phyloP scores from a whole-genome alignment of 306 rosid species.

The Urtica urens region DNA sequence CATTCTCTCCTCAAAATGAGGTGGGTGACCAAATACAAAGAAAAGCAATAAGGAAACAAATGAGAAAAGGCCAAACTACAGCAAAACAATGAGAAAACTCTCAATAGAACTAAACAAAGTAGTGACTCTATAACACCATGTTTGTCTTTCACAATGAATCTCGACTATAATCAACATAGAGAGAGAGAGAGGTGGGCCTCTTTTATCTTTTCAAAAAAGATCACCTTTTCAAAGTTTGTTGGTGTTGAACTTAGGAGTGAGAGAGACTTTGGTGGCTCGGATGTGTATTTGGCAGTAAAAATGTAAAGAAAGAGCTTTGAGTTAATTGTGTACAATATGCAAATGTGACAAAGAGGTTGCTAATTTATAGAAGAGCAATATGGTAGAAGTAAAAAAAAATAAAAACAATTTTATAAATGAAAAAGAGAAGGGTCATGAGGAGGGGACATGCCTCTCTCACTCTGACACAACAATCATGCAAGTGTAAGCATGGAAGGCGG shows the following conservation, averaged over 20 bases:
- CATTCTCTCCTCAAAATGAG: slow-evolving; percentile 35
- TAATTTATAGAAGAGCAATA: slow-evolving; percentile 64
- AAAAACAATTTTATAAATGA: neutral
- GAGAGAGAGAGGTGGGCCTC: slow-evolving; percentile 29
- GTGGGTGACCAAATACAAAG: slow-evolving; percentile 9
- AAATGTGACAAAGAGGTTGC: slow-evolving; percentile 37
- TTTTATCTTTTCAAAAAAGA: slow-evolving; percentile 38
- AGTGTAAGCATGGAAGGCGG: slow-evolving; percentile 99
- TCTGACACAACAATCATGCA: slow-evolving; percentile 98
- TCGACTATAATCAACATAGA: slow-evolving; percentile 2
- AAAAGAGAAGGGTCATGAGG: slow-evolving; percentile 20
- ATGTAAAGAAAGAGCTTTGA: slow-evolving; percentile 7
- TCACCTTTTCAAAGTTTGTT: slow-evolving; percentile 47
- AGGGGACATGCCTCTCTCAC: slow-evolving; percentile 58
- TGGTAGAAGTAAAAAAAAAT: slow-evolving; percentile 1
- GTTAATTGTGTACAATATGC: slow-evolving; percentile 63
- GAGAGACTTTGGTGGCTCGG: neutral
- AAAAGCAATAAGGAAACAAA: too few relatives aligned
- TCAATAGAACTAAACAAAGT: slow-evolving; percentile 10
- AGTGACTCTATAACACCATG: slow-evolving; percentile 19
- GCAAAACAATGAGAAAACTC: slow-evolving; percentile 15
- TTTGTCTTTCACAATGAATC: slow-evolving; percentile 34
- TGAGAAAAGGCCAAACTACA: slow-evolving; percentile 11
- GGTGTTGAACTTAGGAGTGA: slow-evolving; percentile 19
- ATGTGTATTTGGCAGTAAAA: slow-evolving; percentile 13